Evolutionary conservation across 192 early-diverging fungal genomes (phyloP), one percentile per base, ranked within the genome.

Genomic region (Ambispora gerdemannii): DNA sequence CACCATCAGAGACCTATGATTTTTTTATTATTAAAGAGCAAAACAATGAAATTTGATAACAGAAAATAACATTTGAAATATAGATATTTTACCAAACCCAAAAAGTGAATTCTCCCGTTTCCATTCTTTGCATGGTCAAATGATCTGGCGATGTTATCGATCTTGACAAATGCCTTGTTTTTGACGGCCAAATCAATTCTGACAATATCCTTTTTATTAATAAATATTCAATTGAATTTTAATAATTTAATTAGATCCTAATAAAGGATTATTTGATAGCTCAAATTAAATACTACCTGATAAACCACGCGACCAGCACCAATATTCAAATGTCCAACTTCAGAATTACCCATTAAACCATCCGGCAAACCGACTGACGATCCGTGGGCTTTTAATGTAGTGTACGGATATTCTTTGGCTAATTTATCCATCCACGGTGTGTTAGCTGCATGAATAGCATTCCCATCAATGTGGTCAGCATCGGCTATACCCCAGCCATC

Each of bases 301-400:
- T 98, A 98, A 32, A 99, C 98, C 22, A 99, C 86, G 38, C 98
- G 89, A 33, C 98, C 98, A 53, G 98, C 98, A 61, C 98, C 98
- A 88, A 99, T 95, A 86, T 99, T 99, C 76, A 98, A 80, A 74
- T 99, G 98, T 11, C 98, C 98, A 50, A 99, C 98, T 81, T 99
- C 98, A 50, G 92, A 95, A 88, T 99, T 99, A 66, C 96, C 98
- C 98, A 99, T 99, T 62, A 98, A 85, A 8, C 95, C 98, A n/a
- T 95, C 95, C 13, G 96, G 96, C 33, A 99, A 86, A 60, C 98
- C 98, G 52, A 99, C 98, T 31, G 89, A 85, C 33, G 91, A 85
- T 28, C 98, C 98, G 74, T 98, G 95, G n/a, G 98, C 98, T 59
- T 80, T 87, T 38, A 99, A 82, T 49, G 84, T 82, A 19, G 89